Percentiles rank a stretch among this genome's conserved stretches.
phyloP scores from a whole-genome alignment of 2,329 filamentous ascomycete species.

The Sphaerulina vaccinii region DNA sequence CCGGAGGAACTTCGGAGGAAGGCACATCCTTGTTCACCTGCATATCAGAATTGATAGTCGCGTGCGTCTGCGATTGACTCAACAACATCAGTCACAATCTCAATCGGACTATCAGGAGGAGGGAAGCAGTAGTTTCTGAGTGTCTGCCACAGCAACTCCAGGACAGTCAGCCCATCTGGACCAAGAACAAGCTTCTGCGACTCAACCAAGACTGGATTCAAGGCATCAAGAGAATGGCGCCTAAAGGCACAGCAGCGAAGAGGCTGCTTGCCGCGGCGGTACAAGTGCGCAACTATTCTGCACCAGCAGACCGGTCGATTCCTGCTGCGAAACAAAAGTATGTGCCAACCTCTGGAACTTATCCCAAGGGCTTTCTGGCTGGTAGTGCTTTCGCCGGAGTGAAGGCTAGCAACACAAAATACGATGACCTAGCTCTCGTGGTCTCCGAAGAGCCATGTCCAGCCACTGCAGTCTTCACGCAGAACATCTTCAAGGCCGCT shows the following conservation, averaged over 20 bases:
- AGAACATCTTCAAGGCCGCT: conserved; percentile 96
- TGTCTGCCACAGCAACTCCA: no score
- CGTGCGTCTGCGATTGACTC: background rate
- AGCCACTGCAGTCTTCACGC: conserved; percentile 91
- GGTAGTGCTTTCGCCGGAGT: conserved; percentile 89
- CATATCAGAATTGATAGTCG: background rate
- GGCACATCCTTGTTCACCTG: background rate
- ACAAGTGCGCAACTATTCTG: conserved; percentile 58
- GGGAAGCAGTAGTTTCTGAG: no score
- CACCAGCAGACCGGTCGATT: conserved; percentile 58
- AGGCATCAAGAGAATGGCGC: conserved; percentile 24
- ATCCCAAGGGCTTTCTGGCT: conserved; percentile 84
- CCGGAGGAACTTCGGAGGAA: background rate
- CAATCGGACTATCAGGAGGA: no score
- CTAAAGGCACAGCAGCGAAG: conserved; percentile 22
- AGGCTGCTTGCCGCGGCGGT: conserved; percentile 29
- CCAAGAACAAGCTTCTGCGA: no score
- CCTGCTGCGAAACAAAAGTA: conserved; percentile 86
- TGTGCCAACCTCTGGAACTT: conserved; percentile 78
- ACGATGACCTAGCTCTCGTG: conserved; percentile 86
- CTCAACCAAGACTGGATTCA: background rate
- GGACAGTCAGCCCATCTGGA: no score
- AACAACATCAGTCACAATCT: no score
- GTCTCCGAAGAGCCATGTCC: conserved; percentile 82
- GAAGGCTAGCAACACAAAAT: conserved; percentile 86